These are phyloP conservation scores for Dothideomycetidae sp. DNA, from an alignment of 2,329 filamentous ascomycete genomes.

Conservation along the genomic window DNA sequence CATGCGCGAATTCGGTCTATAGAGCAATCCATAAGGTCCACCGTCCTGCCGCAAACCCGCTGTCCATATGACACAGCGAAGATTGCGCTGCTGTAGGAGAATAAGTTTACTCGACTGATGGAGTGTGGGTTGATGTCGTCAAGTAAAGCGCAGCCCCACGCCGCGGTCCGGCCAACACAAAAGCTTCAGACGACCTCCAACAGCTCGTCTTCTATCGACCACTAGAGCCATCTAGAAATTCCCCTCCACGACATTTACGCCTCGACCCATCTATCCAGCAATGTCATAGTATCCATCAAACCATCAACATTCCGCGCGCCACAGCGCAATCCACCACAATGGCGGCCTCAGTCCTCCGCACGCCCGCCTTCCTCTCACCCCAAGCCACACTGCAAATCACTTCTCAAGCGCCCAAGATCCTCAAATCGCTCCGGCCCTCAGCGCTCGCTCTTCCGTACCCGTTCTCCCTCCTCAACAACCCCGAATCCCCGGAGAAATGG, in stretches of 20 bases:
- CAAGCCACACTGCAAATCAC: slow-evolving; percentile 31
- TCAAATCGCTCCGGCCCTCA: slow-evolving; percentile 23
- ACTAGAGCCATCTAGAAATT: not conserved
- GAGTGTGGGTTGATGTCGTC: not conserved
- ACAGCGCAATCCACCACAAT: not conserved
- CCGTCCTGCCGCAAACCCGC: no score
- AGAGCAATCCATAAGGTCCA: not conserved
- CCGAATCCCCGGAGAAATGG: slow-evolving; percentile 71
- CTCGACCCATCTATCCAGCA: not conserved
- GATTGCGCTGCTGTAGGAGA: no score
- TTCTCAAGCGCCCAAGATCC: slow-evolving; percentile 30
- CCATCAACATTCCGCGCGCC: no score
- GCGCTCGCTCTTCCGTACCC: slow-evolving; percentile 31
- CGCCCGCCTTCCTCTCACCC: slow-evolving; percentile 27
- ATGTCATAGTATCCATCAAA: not conserved
- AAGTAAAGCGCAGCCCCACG: not conserved
- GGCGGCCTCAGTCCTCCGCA: slow-evolving; percentile 25
- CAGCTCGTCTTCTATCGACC: not conserved
- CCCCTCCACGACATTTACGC: not conserved
- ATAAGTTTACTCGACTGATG: no score
- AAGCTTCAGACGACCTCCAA: not conserved
- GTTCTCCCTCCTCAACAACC: slow-evolving; percentile 35
- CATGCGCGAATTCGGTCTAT: slow-evolving; percentile 1
- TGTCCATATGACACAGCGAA: no score
- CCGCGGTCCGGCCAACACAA: not conserved